Conservation (phyloP, 1,284 basidiomycete species). For the Apiotrichum akiyoshidainum region DNA sequence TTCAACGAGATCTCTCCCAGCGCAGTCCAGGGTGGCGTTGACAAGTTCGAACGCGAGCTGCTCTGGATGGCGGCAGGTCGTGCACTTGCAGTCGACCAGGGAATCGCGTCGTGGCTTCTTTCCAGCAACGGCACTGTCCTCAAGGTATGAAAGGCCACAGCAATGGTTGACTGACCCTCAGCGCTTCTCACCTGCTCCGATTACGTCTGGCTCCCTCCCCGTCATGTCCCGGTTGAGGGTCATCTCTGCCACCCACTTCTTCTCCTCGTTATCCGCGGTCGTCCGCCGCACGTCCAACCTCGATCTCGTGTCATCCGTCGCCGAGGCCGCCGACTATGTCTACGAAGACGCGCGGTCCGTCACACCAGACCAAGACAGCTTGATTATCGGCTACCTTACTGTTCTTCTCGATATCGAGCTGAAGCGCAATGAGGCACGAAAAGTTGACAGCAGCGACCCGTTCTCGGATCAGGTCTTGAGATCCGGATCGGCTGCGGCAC, state of each 20-base stretch:
- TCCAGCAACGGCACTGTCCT: slow-evolving; percentile 17
- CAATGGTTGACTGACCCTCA: slow-evolving; percentile 7
- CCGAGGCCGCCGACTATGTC: slow-evolving; percentile 7
- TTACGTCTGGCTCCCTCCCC: slow-evolving; percentile 34
- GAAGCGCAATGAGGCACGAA: neutral
- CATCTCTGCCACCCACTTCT: slow-evolving; percentile 20
- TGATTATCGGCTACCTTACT: slow-evolving; percentile 13
- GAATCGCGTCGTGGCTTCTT: slow-evolving; percentile 33
- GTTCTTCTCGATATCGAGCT: slow-evolving; percentile 28
- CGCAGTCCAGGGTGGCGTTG: slow-evolving; percentile 9
- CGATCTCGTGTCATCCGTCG: slow-evolving; percentile 8
- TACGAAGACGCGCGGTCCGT: slow-evolving; percentile 3
- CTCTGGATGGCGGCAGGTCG: slow-evolving; percentile 36
- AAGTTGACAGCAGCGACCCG: neutral
- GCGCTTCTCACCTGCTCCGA: slow-evolving; percentile 33
- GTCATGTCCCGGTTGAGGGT: slow-evolving; percentile 29
- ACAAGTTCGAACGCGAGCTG: slow-evolving; percentile 31
- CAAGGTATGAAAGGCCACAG: slow-evolving; percentile 19
- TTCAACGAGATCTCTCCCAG: slow-evolving; percentile 18
- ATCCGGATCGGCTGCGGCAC: neutral
- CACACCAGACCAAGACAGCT: slow-evolving; percentile 13
- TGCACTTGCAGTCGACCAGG: slow-evolving; percentile 17
- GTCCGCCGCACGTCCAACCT: slow-evolving; percentile 13
- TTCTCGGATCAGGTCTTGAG: neutral
- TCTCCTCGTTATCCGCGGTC: slow-evolving; percentile 25